Evolutionary conservation across 1,284 basidiomycete species (phyloP), one percentile per base, ranked within the genome.

Genomic region (Irpex rosettiformis): DNA sequence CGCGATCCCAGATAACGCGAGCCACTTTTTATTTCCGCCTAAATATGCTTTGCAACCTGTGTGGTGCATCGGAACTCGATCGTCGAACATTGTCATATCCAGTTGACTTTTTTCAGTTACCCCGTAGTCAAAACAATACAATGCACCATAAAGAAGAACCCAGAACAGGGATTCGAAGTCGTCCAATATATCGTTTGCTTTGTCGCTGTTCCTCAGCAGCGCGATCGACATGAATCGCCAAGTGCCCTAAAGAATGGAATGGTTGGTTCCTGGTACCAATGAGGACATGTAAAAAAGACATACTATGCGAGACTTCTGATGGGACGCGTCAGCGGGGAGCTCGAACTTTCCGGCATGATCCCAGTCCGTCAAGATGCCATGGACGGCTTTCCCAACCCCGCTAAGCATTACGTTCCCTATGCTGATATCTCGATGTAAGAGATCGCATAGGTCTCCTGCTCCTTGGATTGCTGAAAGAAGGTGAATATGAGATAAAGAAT

Each of bases 301-400:
- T 45, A 45, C 43, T 8, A 8, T 22, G 18, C 21, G 21, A 18
- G 8, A 45, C 7, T 45, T 45, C 18, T 45, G 43, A 8, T 22
- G 18, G 13, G 16, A 18, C 7, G 16, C 7, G 21, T 18, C 43
- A 18, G 13, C 43, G 7, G 21, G 10, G 7, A 45, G 13, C 21
- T 18, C 43, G n/a, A n/a, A n/a, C 43, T 18, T 22, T 8, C 13
- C n/a, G 13, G 33, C 43, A 29, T 54, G 42, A 53, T 62, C 61
- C 61, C 61, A 62, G 29, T 62, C 59, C n/a, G 55, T 54, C 30
- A 63, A 27, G 3, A 58, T 29, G 1, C 59, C 61, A n/a, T 29
- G 22, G 27, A 22, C 24, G 43, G 8, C 43, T 18, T 45, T 18
- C 16, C 16, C 33, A 10, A 47, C 48, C 4, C 27, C 52, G 6